These are phyloP conservation scores for Rhodotorula kratochvilovae DNA, from an alignment of 768 basidiomycete species.

Conservation along the genomic window DNA sequence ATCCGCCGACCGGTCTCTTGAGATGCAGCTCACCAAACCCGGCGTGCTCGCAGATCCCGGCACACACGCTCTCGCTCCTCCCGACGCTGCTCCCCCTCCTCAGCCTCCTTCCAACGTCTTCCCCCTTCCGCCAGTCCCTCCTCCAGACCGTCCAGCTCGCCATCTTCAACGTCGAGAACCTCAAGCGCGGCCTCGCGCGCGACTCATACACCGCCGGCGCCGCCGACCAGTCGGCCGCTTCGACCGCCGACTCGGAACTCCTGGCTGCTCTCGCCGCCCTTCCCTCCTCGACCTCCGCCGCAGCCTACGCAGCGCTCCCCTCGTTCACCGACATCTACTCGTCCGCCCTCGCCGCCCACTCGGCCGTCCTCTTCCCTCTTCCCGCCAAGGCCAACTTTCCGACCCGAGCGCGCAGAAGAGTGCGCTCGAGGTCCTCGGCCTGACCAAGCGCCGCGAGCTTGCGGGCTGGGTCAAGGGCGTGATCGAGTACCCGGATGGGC, in stretches of 20 bases:
- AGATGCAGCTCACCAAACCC: not conserved
- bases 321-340: slow-evolving; percentile 14
- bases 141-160: slow-evolving; percentile 28
- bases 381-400: slow-evolving; percentile 32
- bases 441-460: slow-evolving; percentile 28
- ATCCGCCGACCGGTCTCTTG: not conserved
- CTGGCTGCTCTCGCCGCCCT: slow-evolving; percentile 20
- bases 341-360: slow-evolving; percentile 18
- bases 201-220: slow-evolving; percentile 27
- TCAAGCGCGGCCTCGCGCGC: slow-evolving; percentile 34
- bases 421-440: slow-evolving; percentile 28
- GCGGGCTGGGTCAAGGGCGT: slow-evolving; percentile 27
- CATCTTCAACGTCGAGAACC: slow-evolving; percentile 40
- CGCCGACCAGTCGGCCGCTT: not conserved
- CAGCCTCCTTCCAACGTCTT: not conserved
- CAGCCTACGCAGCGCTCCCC: slow-evolving; percentile 13
- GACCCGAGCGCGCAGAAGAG: slow-evolving; percentile 34
- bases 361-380: slow-evolving; percentile 30
- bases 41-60: slow-evolving; percentile 12
- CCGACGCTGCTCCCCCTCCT: slow-evolving; percentile 31
- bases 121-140: slow-evolving; percentile 1
- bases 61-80: slow-evolving; percentile 29
- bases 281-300: fast-evolving
- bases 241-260: slow-evolving; percentile 23
- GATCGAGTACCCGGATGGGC: slow-evolving; percentile 14